Evolutionary conservation across 129 eudicot species (phyloP), one percentile per base, ranked within the genome.

Genomic region (Flaveria bidentis): DNA sequence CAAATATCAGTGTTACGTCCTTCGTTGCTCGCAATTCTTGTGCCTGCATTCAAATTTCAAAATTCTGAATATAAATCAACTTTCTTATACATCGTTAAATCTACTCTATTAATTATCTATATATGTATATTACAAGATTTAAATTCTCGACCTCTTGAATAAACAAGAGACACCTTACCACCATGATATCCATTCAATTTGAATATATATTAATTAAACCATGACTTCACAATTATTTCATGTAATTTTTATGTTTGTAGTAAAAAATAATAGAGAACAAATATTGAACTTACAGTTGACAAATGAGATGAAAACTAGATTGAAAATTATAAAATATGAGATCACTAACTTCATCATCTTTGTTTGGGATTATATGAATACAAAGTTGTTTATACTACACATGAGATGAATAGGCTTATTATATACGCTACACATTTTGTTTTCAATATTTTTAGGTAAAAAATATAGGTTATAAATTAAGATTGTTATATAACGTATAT

Each of bases 31-130:
- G 17, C 33, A 4, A 45, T 62, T n/a, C 58, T 28, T 10, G 49
- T 62, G 79, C 79, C 79, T 62, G 33, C 78, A 74, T 44, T 41
- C 65, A 23, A 22, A 4, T 20, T 58, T 41, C 65, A 58, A 10
- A 1, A 2, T 58, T 23, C 11, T 2, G 30, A 58, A 25, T 12
- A 58, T 2, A 58, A 15, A 44, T 44, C 41, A 36, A 36, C 41
- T 36, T 36, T 36, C 41, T 36, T 36, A 36, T 5, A 36, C 7
- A 36, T 36, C 41, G 0, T 36, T 7, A 5, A 36, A 36, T 36
- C 41, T 4, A 36, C 7, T 36, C 5, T 36, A 36, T 36, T 36
- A 36, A 36, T 36, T 5, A 36, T 1, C 41, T 36, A 36, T 36
- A 36, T 36, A 1, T 36, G 0, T 1, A 5, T 36, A 0, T 36